phyloP scores from a whole-genome alignment of 768 basidiomycete genomes.

The Xerocomellus intermedius region DNA sequence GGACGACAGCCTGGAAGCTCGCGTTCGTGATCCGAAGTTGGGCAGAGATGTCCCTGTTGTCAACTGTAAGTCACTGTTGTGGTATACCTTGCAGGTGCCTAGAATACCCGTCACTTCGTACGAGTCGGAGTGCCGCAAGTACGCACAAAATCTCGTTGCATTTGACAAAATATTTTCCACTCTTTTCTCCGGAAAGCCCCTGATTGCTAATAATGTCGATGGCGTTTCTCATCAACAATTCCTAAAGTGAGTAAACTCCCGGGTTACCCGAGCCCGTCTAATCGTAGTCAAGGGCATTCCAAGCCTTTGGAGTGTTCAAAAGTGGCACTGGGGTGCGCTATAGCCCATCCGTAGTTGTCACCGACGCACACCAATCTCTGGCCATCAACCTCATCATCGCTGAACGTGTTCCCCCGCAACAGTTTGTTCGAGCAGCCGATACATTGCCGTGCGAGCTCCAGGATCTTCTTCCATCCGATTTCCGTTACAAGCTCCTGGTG shows the following conservation, averaged over 20 bases:
- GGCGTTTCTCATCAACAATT: conserved; percentile 46
- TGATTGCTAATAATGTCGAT: conserved; percentile 34
- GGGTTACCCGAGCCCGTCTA: not conserved
- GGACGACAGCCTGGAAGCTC: conserved; percentile 49
- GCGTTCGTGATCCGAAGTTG: conserved; percentile 47
- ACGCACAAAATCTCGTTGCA: conserved; percentile 52
- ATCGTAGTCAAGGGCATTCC: conserved; percentile 38
- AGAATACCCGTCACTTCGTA: conserved; percentile 34
- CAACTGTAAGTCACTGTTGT: conserved; percentile 37
- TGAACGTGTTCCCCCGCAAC: conserved; percentile 49
- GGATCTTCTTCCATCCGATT: conserved; percentile 47
- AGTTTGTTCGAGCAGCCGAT: conserved; percentile 47
- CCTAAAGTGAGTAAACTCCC: conserved; percentile 33
- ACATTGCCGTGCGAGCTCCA: conserved; percentile 47
- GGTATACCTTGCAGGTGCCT: not conserved
- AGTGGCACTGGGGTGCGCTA: conserved; percentile 54
- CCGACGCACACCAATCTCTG: conserved; percentile 33
- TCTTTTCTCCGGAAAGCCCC: conserved; percentile 54
- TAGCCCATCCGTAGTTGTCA: conserved; percentile 38
- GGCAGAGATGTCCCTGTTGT: conserved; percentile 44
- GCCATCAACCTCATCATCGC: conserved; percentile 45
- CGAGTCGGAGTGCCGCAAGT: conserved; percentile 52
- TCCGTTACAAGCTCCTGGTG: conserved; percentile 48
- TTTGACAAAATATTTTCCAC: conserved; percentile 53
- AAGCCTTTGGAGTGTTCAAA: conserved; percentile 44